Base-by-base conservation (phyloP, 2,329 filamentous ascomycete species). In the Aspergillus amoenus region DNA sequence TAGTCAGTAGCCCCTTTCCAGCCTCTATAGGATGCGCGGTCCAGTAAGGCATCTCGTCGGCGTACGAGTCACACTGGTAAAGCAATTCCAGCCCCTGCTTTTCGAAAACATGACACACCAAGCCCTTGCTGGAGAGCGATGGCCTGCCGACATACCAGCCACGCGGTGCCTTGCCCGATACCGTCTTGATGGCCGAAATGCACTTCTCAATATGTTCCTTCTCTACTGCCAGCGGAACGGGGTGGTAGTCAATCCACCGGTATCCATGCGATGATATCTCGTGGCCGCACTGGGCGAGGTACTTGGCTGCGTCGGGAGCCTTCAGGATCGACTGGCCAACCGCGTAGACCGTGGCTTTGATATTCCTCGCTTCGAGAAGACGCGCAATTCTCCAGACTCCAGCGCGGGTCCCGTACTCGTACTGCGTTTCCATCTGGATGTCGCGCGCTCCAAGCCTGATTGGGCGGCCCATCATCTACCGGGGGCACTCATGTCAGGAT, bases 31-130 rank as follows among this genome's bases (percentile, higher is more conserved):
- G 17, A 5, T 39, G 40, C 13, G 50, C 53, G 24, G 40, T 50
- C 53, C 53, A 55, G 53, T 55, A 55, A 2, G 53, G 53, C 3
- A 55, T 40, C 13, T 55, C 53, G 39, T 55, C 53, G 40, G 53
- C 30, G 40, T 55, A 55, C 4, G 53, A 44, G 34, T 55, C 53
- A 30, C 53, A 44, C 11, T 39, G 39, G 39, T 41, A 55, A 32
- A 39, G 46, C 24, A 55, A 30, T 13, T 55, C 53, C 12, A 44
- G 39, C 13, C 53, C 53, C 18, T 44, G 11, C 7, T 55, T 30
- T 22, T 50, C 18, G 34, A 44, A 55, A 6, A 55, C 53, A 17
- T 55, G 45, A 1, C 39, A 41, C 1, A 55, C 27, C 5, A 55
- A 30, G 1, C 39, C 40, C 12, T 32, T 39, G 1, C 39, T 44